Evolutionary conservation across 257 asterid species (phyloP), one percentile per base, ranked within the genome.

Genomic region (Solanum arcanum): DNA sequence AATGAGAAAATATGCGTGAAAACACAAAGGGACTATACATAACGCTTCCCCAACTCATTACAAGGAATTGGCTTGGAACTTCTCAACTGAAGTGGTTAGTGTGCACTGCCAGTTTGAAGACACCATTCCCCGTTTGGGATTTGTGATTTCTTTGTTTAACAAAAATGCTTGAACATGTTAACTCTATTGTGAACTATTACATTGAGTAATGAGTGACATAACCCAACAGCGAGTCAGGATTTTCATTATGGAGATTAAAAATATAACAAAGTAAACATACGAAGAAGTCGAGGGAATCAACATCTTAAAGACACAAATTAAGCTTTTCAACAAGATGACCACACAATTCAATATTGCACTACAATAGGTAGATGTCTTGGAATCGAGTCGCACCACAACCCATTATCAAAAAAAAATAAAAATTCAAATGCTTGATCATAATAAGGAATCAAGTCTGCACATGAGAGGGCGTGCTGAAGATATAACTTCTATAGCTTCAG

Each of bases 401-500:
- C 59, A 49, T 49, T 49, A 15, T 15, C 8, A 49, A 49, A 49
- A 49, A 49, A 49, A n/a, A n/a, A n/a, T n/a, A 14, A 14, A 44
- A 44, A 44, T n/a, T 15, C 59, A 49, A 8, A 49, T 49, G 1
- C 59, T 49, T 49, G 59, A 49, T 21, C 59, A 15, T 49, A 49
- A 49, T 49, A 15, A 49, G 59, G 9, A 49, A 49, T 49, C 59
- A 49, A 49, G 21, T 49, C 59, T 49, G 3, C 21, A 5, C 21
- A 7, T 49, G 59, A 49, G 21, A 49, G 59, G 59, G 3, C 60
- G 9, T 49, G 21, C 5, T 60, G 69, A 23, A 60, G 29, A 23
- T 13, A 60, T 21, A 85, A 35, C 80, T 25, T 89, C 86, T 91
- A 95, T 25, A 96, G 91, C 92, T 94, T 96, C 84, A 96, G 89